Evolutionary conservation across 192 early-diverging fungal genomes (phyloP).

Genomic region (Entomortierella lignicola): DNA sequence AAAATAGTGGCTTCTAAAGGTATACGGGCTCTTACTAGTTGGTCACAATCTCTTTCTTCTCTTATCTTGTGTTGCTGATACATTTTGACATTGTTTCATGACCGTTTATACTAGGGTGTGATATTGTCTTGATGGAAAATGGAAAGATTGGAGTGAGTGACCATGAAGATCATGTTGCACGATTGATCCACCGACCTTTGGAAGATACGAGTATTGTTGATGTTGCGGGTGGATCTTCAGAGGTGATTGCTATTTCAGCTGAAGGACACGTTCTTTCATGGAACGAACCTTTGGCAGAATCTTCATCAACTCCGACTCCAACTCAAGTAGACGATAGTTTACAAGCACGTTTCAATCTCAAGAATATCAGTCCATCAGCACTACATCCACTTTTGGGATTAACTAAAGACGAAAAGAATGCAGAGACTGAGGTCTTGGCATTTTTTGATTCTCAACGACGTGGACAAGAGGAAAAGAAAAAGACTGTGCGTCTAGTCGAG

Average conservation of each 20-base stretch:
- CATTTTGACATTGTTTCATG: neutral
- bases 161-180: slow-evolving; percentile 52
- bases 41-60: neutral
- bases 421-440: slow-evolving; percentile 30
- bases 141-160: slow-evolving; percentile 50
- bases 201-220: slow-evolving; percentile 32
- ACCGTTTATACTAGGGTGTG: slow-evolving; percentile 20
- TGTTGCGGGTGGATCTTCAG: slow-evolving; percentile 46
- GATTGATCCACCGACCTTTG: slow-evolving; percentile 45
- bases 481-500: slow-evolving; percentile 28
- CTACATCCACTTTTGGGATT: slow-evolving; percentile 32
- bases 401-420: slow-evolving; percentile 34
- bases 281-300: slow-evolving; percentile 25
- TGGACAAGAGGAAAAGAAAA: slow-evolving; percentile 16
- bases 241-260: slow-evolving; percentile 41
- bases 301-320: neutral
- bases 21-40: neutral
- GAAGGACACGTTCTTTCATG: slow-evolving; percentile 45
- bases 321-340: slow-evolving; percentile 4
- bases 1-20: slow-evolving; percentile 44
- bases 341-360: slow-evolving; percentile 6
- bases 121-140: slow-evolving; percentile 50
- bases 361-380: slow-evolving; percentile 6
- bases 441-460: slow-evolving; percentile 41
- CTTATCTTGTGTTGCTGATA: neutral